Conservation (phyloP, 2,329 filamentous ascomycete genomes). For the Monascus ruber region DNA sequence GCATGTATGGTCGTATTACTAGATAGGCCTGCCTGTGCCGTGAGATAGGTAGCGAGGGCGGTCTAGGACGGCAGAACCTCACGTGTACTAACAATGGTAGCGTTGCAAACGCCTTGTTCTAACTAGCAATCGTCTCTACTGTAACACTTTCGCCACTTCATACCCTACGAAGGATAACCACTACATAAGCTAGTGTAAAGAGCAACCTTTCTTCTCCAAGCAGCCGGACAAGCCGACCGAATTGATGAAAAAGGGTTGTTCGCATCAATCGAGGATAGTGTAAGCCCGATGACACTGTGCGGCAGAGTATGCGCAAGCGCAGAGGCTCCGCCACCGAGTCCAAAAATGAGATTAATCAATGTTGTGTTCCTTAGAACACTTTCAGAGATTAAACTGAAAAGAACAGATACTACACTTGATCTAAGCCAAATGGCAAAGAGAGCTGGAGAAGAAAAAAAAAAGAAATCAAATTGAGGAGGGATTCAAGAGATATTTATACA, state of each 20-base stretch:
- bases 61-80: no score
- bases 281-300: constrained; percentile 66
- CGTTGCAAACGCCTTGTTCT: no score
- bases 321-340: constrained; percentile 44
- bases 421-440: constrained; percentile 56
- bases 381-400: constrained; percentile 97
- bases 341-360: constrained; percentile 81
- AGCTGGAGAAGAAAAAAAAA: constrained; percentile 38
- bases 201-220: constrained; percentile 44
- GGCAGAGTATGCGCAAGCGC: constrained; percentile 57
- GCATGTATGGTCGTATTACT: no score
- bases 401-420: constrained; percentile 96
- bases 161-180: no score
- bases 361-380: constrained; percentile 60
- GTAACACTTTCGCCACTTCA: no score
- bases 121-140: no score
- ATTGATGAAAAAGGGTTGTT: constrained; percentile 52
- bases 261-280: constrained; percentile 65
- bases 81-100: no score
- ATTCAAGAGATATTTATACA: constrained; percentile 20
- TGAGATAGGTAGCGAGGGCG: no score
- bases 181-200: no score
- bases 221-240: constrained; percentile 39
- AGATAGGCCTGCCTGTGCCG: no score
- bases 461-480: constrained; percentile 19